Conservation (phyloP, 164 flowering plant species). For the Magnolia officinalis region DNA sequence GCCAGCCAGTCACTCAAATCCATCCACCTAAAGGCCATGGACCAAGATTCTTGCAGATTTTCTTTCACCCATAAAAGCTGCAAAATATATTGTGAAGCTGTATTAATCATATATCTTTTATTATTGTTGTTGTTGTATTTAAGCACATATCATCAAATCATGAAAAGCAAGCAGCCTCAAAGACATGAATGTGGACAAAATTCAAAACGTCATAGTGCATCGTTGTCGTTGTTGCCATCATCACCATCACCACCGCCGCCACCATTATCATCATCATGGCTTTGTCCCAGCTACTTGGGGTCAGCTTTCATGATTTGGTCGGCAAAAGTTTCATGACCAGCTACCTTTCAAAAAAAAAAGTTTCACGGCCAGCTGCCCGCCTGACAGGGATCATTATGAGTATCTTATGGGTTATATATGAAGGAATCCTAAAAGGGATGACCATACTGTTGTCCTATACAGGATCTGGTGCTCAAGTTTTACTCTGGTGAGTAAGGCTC, state of each 20-base stretch:
- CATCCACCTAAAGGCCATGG: conserved; percentile 97
- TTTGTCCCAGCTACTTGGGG: too few species aligned
- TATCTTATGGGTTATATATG: not conserved
- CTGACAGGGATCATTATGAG: not conserved
- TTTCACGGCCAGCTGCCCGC: too few species aligned
- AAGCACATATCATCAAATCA: not conserved
- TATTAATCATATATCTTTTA: too few species aligned
- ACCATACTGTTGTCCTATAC: not conserved
- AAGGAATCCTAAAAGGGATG: not conserved
- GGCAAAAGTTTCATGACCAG: too few species aligned
- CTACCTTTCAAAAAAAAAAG: too few species aligned
- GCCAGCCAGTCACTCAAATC: conserved; percentile 98
- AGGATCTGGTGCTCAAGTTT: too few species aligned
- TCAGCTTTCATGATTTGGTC: too few species aligned
- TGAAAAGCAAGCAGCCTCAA: conserved; percentile 1
- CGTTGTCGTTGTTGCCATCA: too few species aligned
- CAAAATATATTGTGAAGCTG: conserved; percentile 12
- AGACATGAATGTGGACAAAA: not conserved
- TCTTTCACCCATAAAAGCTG: conserved; percentile 99
- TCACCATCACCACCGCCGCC: too few species aligned
- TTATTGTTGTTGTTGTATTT: not conserved
- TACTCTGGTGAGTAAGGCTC: too few species aligned
- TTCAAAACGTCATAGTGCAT: not conserved
- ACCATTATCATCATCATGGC: too few species aligned
- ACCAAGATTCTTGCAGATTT: conserved; percentile 92